These are phyloP conservation scores for Metroxylon sagu DNA, from an alignment of 176 grass and related monocot genomes.

Conservation along the genomic window DNA sequence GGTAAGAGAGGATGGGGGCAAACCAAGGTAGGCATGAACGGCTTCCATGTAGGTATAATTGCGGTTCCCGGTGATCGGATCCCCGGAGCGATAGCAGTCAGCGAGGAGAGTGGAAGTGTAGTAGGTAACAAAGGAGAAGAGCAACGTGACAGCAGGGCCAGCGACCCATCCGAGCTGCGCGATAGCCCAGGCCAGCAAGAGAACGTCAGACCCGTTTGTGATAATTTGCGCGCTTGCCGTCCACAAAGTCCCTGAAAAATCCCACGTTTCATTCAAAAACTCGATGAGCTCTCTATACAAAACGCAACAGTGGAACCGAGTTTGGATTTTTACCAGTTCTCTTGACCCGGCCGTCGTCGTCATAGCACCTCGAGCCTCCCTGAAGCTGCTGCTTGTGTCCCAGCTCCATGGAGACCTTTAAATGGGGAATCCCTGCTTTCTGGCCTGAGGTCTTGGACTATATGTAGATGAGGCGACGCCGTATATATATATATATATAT, in stretches of 20 bases:
- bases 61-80: constrained; percentile 63
- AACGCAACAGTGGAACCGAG: background rate
- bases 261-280: too few species aligned
- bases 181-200: constrained; percentile 90
- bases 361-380: constrained; percentile 12
- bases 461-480: too few species aligned
- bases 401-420: constrained; percentile 44
- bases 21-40: constrained; percentile 81
- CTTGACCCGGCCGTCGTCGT: constrained; percentile 63
- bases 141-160: constrained; percentile 64
- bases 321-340: constrained; percentile 25
- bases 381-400: constrained; percentile 10
- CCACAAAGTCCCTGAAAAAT: constrained; percentile 54
- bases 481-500: too few species aligned
- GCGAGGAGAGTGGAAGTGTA: constrained; percentile 72
- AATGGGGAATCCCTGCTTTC: constrained; percentile 13
- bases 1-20: background rate
- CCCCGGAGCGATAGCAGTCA: constrained; percentile 88
- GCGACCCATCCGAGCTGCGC: constrained; percentile 93
- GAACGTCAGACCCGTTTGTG: constrained; percentile 80
- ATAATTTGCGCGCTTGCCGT: constrained; percentile 91
- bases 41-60: constrained; percentile 93
- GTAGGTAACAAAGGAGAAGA: constrained; percentile 77
- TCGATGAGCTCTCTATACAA: too few species aligned
- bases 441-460: background rate